Base-by-base conservation (phyloP, 176 grass and related monocot genomes). In the Lolium multiflorum region DNA sequence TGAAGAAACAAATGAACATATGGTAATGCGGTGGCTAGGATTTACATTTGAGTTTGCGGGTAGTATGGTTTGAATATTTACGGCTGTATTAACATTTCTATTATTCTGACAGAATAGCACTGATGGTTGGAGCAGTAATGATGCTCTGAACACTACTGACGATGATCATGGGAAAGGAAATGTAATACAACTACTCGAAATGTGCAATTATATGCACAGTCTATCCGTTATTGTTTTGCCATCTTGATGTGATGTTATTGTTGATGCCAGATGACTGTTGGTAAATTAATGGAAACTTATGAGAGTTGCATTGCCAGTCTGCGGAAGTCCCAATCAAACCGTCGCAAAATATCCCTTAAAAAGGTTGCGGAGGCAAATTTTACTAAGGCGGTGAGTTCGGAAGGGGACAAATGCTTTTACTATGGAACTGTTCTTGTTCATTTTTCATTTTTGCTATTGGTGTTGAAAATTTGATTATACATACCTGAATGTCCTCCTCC, bases 211-310 rank as follows among this genome's bases (percentile, higher is more conserved):
- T 74, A 51, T 80, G 5, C 3, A 43, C 12, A 80, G 24, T 64
- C 85, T 81, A 65, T 71, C 55, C 22, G 7, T 66, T 86, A 46
- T 90, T 81, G 65, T 4, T 2, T 20, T 9, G 14, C 37, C 16
- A 82, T 70, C 51, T 78, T 22, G 52, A 20, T 67, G 2, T 46
- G 46, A 31, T 41, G 71, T 66, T 81, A 55, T 90, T 86, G 12
- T 38, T 77, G 56, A 81, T 87, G 60, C 72, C 83, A 99, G 97
- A 82, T 99, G 94, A 94, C 94, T 15, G 90, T 91, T 90, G 92
- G 87, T 82, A 91, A 91, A 80, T 38, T 94, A 82, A 99, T 99
- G 94, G 90, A 91, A 83, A 81, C 82, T 55, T 99, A 99, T 25
- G 90, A 96, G 84, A 67, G 71, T 63, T 99, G 97, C 68, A 92